Evolutionary conservation across 2,329 filamentous ascomycete genomes (phyloP).

Genomic region (Penicillium sp.): DNA sequence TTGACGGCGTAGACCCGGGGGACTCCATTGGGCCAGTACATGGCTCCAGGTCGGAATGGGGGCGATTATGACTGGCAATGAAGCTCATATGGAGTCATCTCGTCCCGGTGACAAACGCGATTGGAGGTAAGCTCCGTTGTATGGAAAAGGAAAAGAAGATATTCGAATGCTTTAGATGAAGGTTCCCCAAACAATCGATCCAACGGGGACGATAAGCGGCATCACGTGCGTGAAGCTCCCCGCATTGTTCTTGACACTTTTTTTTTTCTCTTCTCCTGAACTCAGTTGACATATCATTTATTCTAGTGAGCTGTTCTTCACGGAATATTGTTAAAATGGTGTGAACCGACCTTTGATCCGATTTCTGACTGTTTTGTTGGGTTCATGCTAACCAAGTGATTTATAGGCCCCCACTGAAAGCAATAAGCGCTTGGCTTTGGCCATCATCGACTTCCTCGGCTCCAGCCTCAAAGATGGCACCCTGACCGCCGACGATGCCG

Average conservation of each 20-base stretch:
- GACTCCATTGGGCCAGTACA: conserved; percentile 54
- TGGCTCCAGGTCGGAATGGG: conserved; percentile 36
- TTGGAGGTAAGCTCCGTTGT: not conserved
- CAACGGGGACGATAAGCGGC: conserved; percentile 22
- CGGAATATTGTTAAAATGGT: conserved; percentile 21
- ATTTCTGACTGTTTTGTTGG: not conserved
- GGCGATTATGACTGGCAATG: conserved; percentile 23
- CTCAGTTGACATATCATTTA: conserved; percentile 4
- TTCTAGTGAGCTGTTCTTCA: not conserved
- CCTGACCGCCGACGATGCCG: conserved; percentile 80
- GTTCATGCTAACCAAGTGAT: not conserved
- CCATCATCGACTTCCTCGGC: conserved; percentile 92
- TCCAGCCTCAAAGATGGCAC: conserved; percentile 85
- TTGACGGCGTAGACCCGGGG: conserved; percentile 52
- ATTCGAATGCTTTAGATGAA: conserved; percentile 1
- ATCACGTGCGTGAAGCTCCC: conserved; percentile 27
- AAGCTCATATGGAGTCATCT: conserved; percentile 43
- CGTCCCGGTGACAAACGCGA: conserved; percentile 16
- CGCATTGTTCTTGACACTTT: conserved; percentile 21
- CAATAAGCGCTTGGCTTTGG: conserved; percentile 89
- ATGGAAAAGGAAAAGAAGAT: not conserved
- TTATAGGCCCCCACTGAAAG: conserved; percentile 50
- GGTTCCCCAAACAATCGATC: conserved; percentile 8
- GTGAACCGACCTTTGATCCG: not conserved
- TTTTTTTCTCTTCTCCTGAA: conserved; percentile 11